phyloP scores from a whole-genome alignment of 306 rosid genomes.

The Hippophae gyantsensis region DNA sequence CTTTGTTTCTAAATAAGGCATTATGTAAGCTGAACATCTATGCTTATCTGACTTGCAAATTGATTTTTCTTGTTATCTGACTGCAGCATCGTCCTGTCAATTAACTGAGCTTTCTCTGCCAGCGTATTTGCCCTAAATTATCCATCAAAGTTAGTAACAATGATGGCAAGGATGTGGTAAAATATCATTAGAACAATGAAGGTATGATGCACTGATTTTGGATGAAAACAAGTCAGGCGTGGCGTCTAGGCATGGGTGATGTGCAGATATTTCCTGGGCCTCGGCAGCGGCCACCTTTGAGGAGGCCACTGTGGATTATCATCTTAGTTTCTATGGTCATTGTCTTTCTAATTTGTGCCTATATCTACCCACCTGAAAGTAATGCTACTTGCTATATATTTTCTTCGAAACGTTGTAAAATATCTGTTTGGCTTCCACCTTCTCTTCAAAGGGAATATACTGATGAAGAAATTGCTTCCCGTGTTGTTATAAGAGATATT shows the following conservation, averaged over 20 bases:
- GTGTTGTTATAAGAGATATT: conserved; percentile 64
- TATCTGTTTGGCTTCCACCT: conserved; percentile 86
- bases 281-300: conserved; percentile 78
- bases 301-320: conserved; percentile 85
- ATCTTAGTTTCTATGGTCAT: conserved; percentile 73
- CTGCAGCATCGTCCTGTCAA: conserved; percentile 25
- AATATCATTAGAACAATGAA: conserved; percentile 26
- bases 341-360: conserved; percentile 65
- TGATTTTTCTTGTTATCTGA: conserved; percentile 5
- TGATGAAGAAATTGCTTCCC: conserved; percentile 80
- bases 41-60: conserved; percentile 9
- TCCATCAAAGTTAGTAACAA: neutral
- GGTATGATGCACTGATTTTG: conserved; percentile 29
- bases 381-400: conserved; percentile 66
- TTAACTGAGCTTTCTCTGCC: conserved; percentile 11
- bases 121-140: conserved; percentile 1
- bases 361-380: conserved; percentile 67
- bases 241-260: conserved; percentile 73
- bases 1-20: neutral
- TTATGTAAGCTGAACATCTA: neutral
- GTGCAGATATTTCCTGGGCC: conserved; percentile 64
- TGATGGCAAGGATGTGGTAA: conserved; percentile 14
- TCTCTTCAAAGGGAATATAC: conserved; percentile 60
- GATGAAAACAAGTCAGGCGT: conserved; percentile 70
- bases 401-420: conserved; percentile 76